Base-by-base conservation (phyloP, 1,284 basidiomycete genomes). In the Ceratobasidium sp. region DNA sequence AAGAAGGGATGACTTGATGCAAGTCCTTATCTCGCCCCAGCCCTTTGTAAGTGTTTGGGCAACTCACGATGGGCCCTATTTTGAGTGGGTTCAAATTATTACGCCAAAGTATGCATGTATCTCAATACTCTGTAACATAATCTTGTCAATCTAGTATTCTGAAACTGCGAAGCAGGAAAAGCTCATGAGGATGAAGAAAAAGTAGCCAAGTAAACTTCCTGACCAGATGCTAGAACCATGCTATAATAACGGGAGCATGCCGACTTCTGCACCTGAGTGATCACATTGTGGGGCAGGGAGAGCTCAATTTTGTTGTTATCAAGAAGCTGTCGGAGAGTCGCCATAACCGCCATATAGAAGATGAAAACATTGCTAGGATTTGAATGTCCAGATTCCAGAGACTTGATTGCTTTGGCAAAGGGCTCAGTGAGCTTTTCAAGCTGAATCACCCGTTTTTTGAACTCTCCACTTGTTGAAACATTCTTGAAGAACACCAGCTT, bases 171-270 rank as follows among this genome's bases (percentile, higher is more conserved):
- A 7, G 49, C 4, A 44, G 43, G 16, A 63, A 8, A 16, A 11
- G 66, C 71, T 28, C 35, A 73, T 71, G 1, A 5, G 70, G 71
- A 58, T 74, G 7, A 26, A 74, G 63, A 26, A 74, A 73, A 58
- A 1, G 62, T 61, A 3, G 73, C 32, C 4, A 74, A 14, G 44
- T 74, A 74, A n/a, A 69, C 49, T 18, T 72, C 63, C 38, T 49
- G 28, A 6, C 41, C 41, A 21, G 73, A 16, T 32, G 61, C 47
- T 16, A 73, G 58, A 43, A 74, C 52, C 73, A 74, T 72, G 16
- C 57, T 28, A n/a, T 26, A 16, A 21, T 64, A 74, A 14, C 69
- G 49, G 26, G 52, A 23, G n/a, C 44, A 62, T 21, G 47, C 26
- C 2, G 63, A 74, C 16, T 14, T 8, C 18, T 47, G 18, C 2